Base-by-base conservation (phyloP, 305 asterid species). In the Solanum hybrid region DNA sequence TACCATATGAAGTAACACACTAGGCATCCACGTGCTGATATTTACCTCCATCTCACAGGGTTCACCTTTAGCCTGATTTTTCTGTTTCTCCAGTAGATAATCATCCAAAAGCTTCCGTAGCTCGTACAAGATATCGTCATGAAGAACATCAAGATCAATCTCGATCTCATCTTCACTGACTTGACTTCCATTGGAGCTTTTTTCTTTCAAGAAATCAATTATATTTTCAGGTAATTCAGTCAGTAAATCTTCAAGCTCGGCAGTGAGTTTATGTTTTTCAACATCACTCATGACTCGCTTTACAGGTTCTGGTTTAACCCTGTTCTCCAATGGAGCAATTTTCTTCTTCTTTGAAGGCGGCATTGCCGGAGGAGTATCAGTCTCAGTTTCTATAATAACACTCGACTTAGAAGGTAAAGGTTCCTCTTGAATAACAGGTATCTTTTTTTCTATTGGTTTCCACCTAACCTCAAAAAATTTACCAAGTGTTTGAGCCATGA, bases 31-130 rank as follows among this genome's bases (percentile, higher is more conserved):
- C 77, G 3, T 14, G 78, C 16, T 78, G 69, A n/a, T 89, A 79
- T 88, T 89, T 93, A 97, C 98, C 99, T 96, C 99, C 78, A 96
- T 96, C 93, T 94, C 98, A 86, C 98, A 95, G 42, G 94, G 95
- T 90, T 95, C 99, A 14, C 95, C 95, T 91, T 93, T 95, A 66
- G 91, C 88, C 88, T 88, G 89, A 85, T 87, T 91, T 88, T 91
- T 92, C 88, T 88, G 94, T 73, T 94, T 94, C 88, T 94, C 95
- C 32, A 73, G 92, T 64, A 93, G 86, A 89, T 94, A 95, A 13
- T 92, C 97, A 88, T 97, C 97, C 85, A 97, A 89, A 79, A 96
- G 96, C 92, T 93, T 92, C 87, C 95, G 92, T 73, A 97, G 86
- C 89, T 93, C 91, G 85, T 95, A 93, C 90, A 96, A 91, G 71